A percentile compares a stretch with the other conserved stretches of the same genome.
Conservation (phyloP, 2,329 filamentous ascomycete species). For the Berkeleyomyces rouxiae region DNA sequence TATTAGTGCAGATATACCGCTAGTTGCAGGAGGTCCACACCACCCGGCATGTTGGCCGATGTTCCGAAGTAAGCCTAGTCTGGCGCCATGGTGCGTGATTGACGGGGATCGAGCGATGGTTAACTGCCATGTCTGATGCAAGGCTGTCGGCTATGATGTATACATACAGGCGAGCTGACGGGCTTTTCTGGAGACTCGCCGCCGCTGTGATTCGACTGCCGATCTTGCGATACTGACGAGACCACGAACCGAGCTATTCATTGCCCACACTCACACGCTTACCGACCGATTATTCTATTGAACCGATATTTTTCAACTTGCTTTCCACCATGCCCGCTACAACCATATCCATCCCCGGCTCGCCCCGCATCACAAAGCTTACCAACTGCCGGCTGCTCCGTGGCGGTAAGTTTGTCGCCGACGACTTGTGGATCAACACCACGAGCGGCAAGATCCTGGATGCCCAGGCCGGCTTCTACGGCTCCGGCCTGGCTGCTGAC, state of each 20-base stretch:
- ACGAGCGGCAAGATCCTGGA: conserved; percentile 65
- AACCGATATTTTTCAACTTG: background rate
- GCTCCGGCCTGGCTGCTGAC: conserved; percentile 52
- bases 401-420: conserved; percentile 47
- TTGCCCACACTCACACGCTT: background rate
- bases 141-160: no score
- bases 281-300: background rate
- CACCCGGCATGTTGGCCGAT: background rate
- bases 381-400: conserved; percentile 72
- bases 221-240: no score
- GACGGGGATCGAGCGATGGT: background rate
- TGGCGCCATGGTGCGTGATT: background rate
- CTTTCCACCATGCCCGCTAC: background rate
- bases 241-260: no score
- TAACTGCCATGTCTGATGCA: background rate
- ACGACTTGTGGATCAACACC: conserved; percentile 82
- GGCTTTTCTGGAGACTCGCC: no score
- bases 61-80: background rate
- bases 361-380: conserved; percentile 56
- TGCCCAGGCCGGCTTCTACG: conserved; percentile 51
- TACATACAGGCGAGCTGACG: no score
- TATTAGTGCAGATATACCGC: background rate
- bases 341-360: background rate
- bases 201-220: no score
- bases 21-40: background rate